Evolutionary conservation across 1,139 yeast genomes (phyloP).

Genomic region (Suhomyces kunorum): DNA sequence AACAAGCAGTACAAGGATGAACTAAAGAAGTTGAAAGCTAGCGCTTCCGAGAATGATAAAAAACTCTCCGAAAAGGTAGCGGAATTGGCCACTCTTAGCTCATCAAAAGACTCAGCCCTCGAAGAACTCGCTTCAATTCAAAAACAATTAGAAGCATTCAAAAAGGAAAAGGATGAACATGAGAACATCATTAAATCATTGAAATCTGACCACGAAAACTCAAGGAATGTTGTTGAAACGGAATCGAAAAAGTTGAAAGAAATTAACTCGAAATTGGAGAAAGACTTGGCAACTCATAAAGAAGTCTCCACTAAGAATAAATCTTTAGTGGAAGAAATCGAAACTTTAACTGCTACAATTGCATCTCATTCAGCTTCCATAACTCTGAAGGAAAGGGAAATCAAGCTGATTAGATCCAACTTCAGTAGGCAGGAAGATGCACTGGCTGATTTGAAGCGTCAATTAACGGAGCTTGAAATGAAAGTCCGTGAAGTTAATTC

Average conservation of each 20-base stretch:
- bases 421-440: constrained; percentile 17
- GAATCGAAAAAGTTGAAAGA: constrained; percentile 19
- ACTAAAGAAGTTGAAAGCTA: constrained; percentile 15
- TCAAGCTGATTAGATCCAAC: constrained; percentile 15
- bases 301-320: constrained; percentile 13
- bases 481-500: constrained; percentile 14
- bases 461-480: constrained; percentile 15
- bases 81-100: constrained; percentile 21
- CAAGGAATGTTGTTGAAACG: constrained; percentile 11
- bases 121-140: constrained; percentile 13
- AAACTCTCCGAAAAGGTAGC: constrained; percentile 14
- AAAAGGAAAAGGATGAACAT: constrained; percentile 22
- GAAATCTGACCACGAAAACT: constrained; percentile 21
- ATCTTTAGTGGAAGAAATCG: constrained; percentile 15
- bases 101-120: constrained; percentile 18
- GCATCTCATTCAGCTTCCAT: constrained; percentile 14
- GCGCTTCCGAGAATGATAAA: constrained; percentile 8
- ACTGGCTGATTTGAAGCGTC: constrained; percentile 13
- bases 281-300: constrained; percentile 15
- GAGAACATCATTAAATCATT: constrained; percentile 20
- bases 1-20: constrained; percentile 22
- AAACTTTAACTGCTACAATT: constrained; percentile 14
- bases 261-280: constrained; percentile 13
- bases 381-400: constrained; percentile 16
- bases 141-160: constrained; percentile 9